These are phyloP conservation scores for Solanum infundibuliforme DNA, from an alignment of 257 asterid genomes.

Conservation along the genomic window DNA sequence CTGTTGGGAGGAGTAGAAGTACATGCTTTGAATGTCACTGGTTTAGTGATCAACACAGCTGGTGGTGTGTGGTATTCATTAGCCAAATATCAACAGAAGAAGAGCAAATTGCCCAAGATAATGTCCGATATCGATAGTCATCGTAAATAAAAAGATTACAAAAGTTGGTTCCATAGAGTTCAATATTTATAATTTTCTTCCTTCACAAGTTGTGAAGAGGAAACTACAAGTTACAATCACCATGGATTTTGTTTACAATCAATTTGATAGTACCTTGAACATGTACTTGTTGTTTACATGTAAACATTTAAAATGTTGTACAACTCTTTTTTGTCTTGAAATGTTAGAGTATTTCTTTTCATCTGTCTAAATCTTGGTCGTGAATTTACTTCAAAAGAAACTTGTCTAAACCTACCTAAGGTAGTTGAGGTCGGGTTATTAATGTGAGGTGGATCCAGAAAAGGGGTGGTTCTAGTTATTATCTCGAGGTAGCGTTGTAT, in stretches of 20 bases:
- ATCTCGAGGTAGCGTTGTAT: not conserved
- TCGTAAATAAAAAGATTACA: constrained; percentile 23
- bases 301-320: not conserved
- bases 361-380: not conserved
- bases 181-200: not conserved
- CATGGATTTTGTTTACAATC: not conserved
- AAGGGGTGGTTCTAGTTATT: not conserved
- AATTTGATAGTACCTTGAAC: not conserved
- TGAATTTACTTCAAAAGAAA: not conserved
- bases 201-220: not conserved
- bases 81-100: constrained; percentile 79
- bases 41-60: constrained; percentile 75
- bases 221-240: not conserved
- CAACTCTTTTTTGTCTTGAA: not conserved
- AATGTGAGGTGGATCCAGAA: not conserved
- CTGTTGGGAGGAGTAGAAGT: constrained; percentile 85
- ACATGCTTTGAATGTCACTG: constrained; percentile 69
- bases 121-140: constrained; percentile 33
- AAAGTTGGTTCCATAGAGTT: not conserved
- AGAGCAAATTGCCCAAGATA: constrained; percentile 50
- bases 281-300: not conserved
- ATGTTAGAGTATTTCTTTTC: not conserved
- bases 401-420: not conserved
- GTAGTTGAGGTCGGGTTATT: not conserved
- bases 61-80: constrained; percentile 91